Percentiles rank a stretch among this genome's conserved stretches.
Conservation (phyloP, 225 moss, liverwort and hornwort genomes). For the Neckera pumila region DNA sequence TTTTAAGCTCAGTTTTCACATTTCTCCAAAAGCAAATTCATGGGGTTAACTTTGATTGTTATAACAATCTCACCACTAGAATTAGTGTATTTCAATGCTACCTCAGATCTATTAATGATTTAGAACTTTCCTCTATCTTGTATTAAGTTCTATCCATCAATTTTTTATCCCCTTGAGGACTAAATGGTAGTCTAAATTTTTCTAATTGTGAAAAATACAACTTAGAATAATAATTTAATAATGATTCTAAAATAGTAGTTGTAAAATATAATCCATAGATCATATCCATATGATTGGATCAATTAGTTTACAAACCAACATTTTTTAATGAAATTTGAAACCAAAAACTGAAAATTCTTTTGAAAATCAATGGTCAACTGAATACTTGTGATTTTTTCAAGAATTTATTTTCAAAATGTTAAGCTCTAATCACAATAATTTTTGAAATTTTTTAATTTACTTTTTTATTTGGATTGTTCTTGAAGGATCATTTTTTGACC, state of each 20-base stretch:
- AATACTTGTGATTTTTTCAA: not conserved
- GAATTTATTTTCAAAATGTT: not conserved
- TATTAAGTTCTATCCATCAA: accelerated
- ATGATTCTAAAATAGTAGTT: not conserved
- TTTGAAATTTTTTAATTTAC: not conserved
- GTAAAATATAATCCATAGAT: not conserved
- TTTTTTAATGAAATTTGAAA: not conserved
- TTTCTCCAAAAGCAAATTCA: not conserved
- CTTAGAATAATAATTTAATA: not conserved
- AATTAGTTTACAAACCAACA: not conserved
- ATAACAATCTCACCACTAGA: too few species aligned
- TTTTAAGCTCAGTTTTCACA: not conserved
- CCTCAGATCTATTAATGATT: not conserved
- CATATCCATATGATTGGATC: not conserved
- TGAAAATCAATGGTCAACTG: accelerated
- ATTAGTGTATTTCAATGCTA: not conserved
- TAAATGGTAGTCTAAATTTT: accelerated
- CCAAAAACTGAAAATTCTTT: not conserved
- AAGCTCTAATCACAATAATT: accelerated
- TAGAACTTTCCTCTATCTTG: not conserved
- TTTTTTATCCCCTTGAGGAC: accelerated
- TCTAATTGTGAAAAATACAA: not conserved
- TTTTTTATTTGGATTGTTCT: not conserved
- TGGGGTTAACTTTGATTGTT: not conserved
- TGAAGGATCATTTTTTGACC: not conserved